These are phyloP conservation scores for Crithidia mellificae DNA, from an alignment of 208 protist genomes.

Conservation along the genomic window DNA sequence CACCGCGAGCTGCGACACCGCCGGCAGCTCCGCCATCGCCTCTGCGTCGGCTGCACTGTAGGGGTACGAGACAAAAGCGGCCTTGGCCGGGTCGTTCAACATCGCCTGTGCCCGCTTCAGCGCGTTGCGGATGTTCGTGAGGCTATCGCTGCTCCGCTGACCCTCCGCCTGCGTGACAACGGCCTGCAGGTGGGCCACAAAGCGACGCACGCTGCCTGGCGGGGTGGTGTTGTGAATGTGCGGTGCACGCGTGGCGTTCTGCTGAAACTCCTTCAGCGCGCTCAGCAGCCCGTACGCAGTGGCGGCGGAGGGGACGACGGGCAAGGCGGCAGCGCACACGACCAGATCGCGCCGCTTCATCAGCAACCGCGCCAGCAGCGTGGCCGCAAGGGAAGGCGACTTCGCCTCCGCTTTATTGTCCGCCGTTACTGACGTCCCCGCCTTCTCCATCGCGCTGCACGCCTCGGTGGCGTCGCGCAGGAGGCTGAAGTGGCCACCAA, in stretches of 20 bases:
- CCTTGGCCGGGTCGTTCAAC: slow-evolving; percentile 11
- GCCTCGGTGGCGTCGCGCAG: slow-evolving; percentile 14
- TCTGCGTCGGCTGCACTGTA: background rate
- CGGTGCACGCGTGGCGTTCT: slow-evolving; percentile 1
- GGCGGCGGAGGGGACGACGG: slow-evolving; percentile 3
- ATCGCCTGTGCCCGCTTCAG: slow-evolving; percentile 17
- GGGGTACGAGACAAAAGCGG: slow-evolving; percentile 13
- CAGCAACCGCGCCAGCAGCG: slow-evolving; percentile 20
- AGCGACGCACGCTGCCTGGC: slow-evolving; percentile 12
- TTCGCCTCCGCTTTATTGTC: background rate
- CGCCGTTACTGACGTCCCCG: background rate
- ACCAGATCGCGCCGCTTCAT: slow-evolving; percentile 14
- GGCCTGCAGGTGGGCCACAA: slow-evolving; percentile 10
- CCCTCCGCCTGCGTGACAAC: background rate
- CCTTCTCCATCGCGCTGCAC: background rate
- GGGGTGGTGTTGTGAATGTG: background rate
- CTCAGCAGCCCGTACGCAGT: slow-evolving; percentile 11
- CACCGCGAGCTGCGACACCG: background rate
- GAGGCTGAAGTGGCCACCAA: slow-evolving; percentile 20
- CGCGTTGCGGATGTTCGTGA: slow-evolving; percentile 15
- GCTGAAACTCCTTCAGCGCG: slow-evolving; percentile 10
- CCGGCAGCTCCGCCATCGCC: slow-evolving; percentile 6
- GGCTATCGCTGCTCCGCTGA: background rate
- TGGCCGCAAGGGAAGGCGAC: background rate
- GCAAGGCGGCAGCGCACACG: slow-evolving; percentile 25